Evolutionary conservation across 495 filamentous ascomycete species (phyloP), one percentile per base, ranked within the genome.

Genomic region (Neurospora intermedia): DNA sequence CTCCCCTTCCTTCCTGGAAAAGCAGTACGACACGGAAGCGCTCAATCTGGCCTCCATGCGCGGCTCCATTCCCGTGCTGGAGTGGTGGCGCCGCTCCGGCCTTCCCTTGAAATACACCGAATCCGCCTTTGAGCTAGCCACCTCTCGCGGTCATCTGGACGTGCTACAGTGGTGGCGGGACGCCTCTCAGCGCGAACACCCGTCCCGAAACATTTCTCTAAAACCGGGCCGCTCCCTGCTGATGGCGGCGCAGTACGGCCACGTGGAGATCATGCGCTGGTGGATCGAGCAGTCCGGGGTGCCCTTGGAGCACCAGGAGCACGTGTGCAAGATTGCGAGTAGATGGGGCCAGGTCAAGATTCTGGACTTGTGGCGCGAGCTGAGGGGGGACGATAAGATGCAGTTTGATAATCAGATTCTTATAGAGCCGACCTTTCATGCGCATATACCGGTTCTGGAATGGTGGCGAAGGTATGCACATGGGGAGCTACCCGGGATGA

Each of bases 151-250:
- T 38, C 92, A 93, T 72, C 83, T 97, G n/a, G 82, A 86, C 0
- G 93, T 97, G 8, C 86, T 98, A 0, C 90, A 96, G 74, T 98
- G 94, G 94, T 98, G 94, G 94, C 92, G 91, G 74, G 81, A 88
- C 69, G 88, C 91, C 0, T 88, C 82, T 27, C 74, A 82, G 41
- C 80, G 54, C 6, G 54, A 80, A 71, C 77, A 84, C 73, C 78
- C 82, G 40, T 72, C 73, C 39, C 54, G 54, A 1, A 66, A 66
- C 54, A 81, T 87, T 76, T 70, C 79, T 0, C 84, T 95, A 11
- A 93, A 93, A 80, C 90, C 93, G 0, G 93, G 93, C 42, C 92
- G 94, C 77, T 91, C 91, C 39, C 88, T 97, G 23, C 88, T 93
- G 45, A 88, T 89, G 8, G 93, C 93, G 0, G 92, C 93, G 0